Conservation (phyloP, 805 yeast species). For the Cyberlindnera meyerae region DNA sequence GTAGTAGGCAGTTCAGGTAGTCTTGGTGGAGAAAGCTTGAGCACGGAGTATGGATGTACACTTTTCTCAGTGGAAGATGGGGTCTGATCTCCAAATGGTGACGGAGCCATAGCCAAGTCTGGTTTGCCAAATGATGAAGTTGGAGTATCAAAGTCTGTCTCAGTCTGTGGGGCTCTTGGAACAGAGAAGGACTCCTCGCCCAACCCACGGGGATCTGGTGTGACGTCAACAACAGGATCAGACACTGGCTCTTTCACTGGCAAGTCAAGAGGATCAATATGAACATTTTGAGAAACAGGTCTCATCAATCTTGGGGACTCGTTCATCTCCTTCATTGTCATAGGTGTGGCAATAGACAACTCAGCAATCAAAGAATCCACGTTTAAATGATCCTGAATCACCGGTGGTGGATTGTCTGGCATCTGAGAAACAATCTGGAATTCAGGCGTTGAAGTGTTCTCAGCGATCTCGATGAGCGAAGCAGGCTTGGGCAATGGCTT, state of each 20-base stretch:
- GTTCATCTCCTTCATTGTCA: slow-evolving; percentile 5
- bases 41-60: slow-evolving; percentile 16
- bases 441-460: slow-evolving; percentile 20
- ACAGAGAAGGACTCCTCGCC: not conserved
- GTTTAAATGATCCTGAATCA: slow-evolving; percentile 13
- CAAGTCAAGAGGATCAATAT: too few species aligned
- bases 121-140: slow-evolving; percentile 2
- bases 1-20: too few species aligned
- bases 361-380: slow-evolving; percentile 18
- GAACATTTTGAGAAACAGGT: slow-evolving; percentile 1
- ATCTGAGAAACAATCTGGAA: slow-evolving; percentile 10
- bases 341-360: slow-evolving; percentile 14
- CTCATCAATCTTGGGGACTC: slow-evolving; percentile 8
- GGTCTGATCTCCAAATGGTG: not conserved
- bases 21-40: slow-evolving; percentile 10
- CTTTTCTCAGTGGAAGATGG: not conserved
- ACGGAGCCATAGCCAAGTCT: slow-evolving; percentile 1
- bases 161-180: slow-evolving; percentile 1
- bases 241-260: not conserved
- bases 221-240: not conserved
- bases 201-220: not conserved
- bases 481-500: slow-evolving; percentile 20
- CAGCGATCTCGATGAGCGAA: slow-evolving; percentile 20
- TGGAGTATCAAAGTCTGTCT: slow-evolving; percentile 2
- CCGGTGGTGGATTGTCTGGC: slow-evolving; percentile 18